Conservation (phyloP, 2,329 filamentous ascomycete species). For the Fragosphaeria purpurea region DNA sequence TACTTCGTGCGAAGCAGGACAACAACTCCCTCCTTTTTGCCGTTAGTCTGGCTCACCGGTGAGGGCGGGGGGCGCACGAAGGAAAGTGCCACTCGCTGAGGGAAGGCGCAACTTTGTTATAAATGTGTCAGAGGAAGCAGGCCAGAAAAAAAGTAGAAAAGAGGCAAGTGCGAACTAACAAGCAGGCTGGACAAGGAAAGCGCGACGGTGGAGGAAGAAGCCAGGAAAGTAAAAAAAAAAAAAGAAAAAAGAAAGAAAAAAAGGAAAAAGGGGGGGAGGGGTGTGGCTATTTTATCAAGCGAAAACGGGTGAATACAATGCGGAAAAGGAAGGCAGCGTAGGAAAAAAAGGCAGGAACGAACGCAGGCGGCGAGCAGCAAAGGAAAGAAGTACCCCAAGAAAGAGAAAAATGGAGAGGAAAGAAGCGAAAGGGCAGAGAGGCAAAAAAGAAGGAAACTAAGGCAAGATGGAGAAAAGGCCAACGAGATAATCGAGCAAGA, state of each 20-base stretch:
- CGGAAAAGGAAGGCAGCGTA: neutral
- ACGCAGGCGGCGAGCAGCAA: too few species aligned
- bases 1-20: too few species aligned
- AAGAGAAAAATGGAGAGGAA: neutral
- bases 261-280: neutral
- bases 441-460: neutral
- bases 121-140: neutral
- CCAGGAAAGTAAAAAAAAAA: neutral
- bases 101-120: slow-evolving; percentile 4
- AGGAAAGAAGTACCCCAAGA: too few species aligned
- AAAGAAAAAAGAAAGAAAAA: neutral
- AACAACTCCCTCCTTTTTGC: neutral
- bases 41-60: slow-evolving; percentile 7
- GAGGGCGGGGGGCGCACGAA: slow-evolving; percentile 5
- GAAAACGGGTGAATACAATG: neutral
- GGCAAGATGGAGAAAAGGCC: neutral
- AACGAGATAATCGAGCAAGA: neutral
- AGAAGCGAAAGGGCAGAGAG: neutral
- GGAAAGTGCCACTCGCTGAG: neutral
- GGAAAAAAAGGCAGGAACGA: neutral
- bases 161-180: too few species aligned
- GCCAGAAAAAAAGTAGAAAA: neutral
- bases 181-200: neutral
- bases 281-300: too few species aligned
- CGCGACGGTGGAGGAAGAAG: neutral